Percentiles rank a stretch among this genome's conserved stretches.
Evolutionary conservation across 2,329 filamentous ascomycete genomes (phyloP).

Genomic region (Exophiala alcalophila): DNA sequence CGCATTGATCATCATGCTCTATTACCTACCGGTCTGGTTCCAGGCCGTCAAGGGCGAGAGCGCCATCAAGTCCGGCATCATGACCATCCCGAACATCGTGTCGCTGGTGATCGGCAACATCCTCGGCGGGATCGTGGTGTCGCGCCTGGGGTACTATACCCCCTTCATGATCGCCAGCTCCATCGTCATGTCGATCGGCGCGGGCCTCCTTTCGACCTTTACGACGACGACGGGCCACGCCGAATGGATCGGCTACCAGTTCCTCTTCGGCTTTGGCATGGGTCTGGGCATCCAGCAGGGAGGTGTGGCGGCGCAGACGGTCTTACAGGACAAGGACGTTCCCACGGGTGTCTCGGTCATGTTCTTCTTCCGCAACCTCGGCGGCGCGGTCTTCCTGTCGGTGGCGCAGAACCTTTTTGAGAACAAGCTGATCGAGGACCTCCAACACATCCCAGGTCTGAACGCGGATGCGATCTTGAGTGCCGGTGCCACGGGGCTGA

Average conservation of each 20-base stretch:
- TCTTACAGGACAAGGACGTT: constrained; percentile 29
- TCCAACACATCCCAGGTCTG: constrained; percentile 19
- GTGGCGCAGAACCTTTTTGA: constrained; percentile 34
- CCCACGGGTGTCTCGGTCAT: constrained; percentile 33
- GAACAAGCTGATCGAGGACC: constrained; percentile 29
- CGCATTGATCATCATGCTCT: constrained; percentile 38
- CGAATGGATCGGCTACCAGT: constrained; percentile 36
- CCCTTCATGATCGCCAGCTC: constrained; percentile 30
- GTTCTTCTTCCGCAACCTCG: constrained; percentile 37
- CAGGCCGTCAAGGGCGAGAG: constrained; percentile 42
- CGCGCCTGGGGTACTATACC: constrained; percentile 26
- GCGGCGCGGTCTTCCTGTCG: constrained; percentile 34
- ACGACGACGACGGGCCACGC: constrained; percentile 3
- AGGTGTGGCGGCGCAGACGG: constrained; percentile 32
- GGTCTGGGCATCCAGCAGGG: constrained; percentile 29
- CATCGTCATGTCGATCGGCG: constrained; percentile 29
- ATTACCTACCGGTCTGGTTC: constrained; percentile 45
- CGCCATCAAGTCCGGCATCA: constrained; percentile 23
- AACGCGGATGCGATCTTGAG: constrained; percentile 29
- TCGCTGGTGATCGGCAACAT: constrained; percentile 22
- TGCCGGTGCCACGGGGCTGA: constrained; percentile 31
- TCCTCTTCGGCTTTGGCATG: constrained; percentile 32
- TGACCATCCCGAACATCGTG: constrained; percentile 21
- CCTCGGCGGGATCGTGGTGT: constrained; percentile 11
- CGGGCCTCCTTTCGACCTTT: constrained; percentile 36